Evolutionary conservation across 805 yeast genomes (phyloP), one percentile per base, ranked within the genome.

Genomic region (Candida schatavii): DNA sequence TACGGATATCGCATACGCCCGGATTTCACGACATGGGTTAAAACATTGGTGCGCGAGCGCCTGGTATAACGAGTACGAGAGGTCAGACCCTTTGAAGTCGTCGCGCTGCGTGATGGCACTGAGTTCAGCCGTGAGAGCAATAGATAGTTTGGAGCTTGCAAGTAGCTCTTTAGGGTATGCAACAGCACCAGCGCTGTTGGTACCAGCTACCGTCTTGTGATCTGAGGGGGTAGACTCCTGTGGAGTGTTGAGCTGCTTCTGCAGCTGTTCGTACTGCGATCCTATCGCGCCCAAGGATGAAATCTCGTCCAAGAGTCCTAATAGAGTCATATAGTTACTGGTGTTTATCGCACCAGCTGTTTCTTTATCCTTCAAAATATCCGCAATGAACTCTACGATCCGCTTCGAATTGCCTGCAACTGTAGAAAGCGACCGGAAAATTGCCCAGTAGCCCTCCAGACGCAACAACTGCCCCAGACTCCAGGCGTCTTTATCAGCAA

Each of bases 21-120:
- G 69, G 9, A 89, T 68, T 54, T 86, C 89, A 21, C 87, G 70
- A 57, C 95, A 87, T 15, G 96, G 96, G 54, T 89, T 89, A 57
- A 85, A 75, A 57, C 96, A 86, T 59, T 90, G 97, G 54, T 85
- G 91, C 0, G 93, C 88, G 41, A 89, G 70, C 0, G 95, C 95
- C 56, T 88, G 91, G 22, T 85, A 70, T 46, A 87, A 68, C 1
- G 95, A 84, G 48, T 75, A 76, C 50, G 79, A 68, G 17, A 65
- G 41, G 37, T 62, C 66, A 39, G 62, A 55, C 3, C 59, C 62
- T n/a, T 62, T 52, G 45, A 73, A 70, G 3, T 18, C 31, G 3
- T 59, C 56, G 11, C 57, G 51, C 4, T 59, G 47, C 7, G 57
- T 56, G 20, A 70, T 49, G 4, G 64, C 58, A 21, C 77, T 48